Conservation (phyloP, 257 asterid genomes). For the Mitragyna speciosa region DNA sequence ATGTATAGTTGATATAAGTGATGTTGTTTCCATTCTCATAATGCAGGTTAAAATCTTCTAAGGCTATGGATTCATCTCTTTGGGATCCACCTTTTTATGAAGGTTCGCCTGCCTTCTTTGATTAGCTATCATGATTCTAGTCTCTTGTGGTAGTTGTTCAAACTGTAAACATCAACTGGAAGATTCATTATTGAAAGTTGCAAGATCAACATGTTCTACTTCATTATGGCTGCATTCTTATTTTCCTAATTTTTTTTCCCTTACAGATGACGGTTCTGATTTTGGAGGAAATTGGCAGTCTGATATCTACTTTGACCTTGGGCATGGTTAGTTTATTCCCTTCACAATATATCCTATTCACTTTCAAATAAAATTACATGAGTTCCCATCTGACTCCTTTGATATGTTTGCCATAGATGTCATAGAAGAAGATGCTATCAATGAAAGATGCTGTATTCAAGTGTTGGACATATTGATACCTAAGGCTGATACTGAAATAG, state of each 20-base stretch:
- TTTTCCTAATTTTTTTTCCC: conserved; percentile 10
- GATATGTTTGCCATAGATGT: conserved; percentile 36
- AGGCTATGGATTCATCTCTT: conserved; percentile 46
- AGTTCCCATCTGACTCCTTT: conserved; percentile 11
- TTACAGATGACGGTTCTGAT: conserved; percentile 21
- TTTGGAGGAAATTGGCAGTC: conserved; percentile 15
- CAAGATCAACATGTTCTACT: background rate
- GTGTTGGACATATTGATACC: conserved; percentile 45
- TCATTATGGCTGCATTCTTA: background rate
- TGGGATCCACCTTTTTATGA: conserved; percentile 42
- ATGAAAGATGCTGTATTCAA: conserved; percentile 48
- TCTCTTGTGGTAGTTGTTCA: conserved; percentile 9
- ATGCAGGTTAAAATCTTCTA: conserved; percentile 24
- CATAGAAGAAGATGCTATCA: conserved; percentile 56
- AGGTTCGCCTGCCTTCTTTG: conserved; percentile 24
- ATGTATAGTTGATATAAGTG: background rate
- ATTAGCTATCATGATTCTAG: conserved; percentile 8
- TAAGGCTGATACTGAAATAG: conserved; percentile 51
- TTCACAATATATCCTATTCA: background rate
- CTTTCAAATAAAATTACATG: background rate
- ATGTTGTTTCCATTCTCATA: conserved; percentile 6
- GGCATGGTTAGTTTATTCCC: conserved; percentile 30
- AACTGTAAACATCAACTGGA: background rate
- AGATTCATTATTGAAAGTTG: background rate
- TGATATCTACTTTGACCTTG: conserved; percentile 20